Base-by-base conservation (phyloP, 148 eudicot genomes). In the Dianthus caryophyllus region DNA sequence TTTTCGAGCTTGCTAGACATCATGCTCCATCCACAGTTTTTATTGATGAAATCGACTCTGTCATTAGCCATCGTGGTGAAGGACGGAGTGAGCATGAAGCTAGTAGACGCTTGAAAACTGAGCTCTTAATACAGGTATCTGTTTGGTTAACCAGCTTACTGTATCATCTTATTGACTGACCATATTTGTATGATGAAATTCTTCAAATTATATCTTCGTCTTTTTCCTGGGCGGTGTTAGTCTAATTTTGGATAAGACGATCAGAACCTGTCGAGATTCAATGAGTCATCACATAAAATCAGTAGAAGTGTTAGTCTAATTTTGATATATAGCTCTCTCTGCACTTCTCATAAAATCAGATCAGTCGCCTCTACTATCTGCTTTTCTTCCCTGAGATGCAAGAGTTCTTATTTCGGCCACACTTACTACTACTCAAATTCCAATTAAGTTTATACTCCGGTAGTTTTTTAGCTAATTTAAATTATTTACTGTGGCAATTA, bases 81-180 rank as follows among this genome's bases (percentile, higher is more conserved):
- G 96, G 84, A 55, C 95, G 98, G 29, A 90, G 92, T 73, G 98
- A 94, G 79, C 98, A 94, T 86, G 98, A 94, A 79, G 95, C 98
- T 53, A 94, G 98, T 74, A 83, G 98, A 81, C 97, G 97, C 59
- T 76, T 94, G 71, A 94, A 94, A 77, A 94, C 98, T 57, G 98
- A 94, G 81, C 79, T 94, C 65, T 87, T 94, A 57, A 88, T 94
- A 73, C 98, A 94, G 98, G 98, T 94, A 68, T 20, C 9, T 73
- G 21, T 14, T 48, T 53, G 30, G 67, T 48, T 9, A 64, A 68
- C 21, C 22, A 15, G 36, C 47, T 56, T 57, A 14, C 25, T 63
- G 12, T 48, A 38, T 54, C 29, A 36, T 61, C 5, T 66, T 11
- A 52, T 60, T 53, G 5, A 36, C 39, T 1, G 9, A 30, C 31